Percentiles rank a stretch among this genome's conserved stretches.
These are phyloP conservation scores for Ceratocystis ficicola DNA, from an alignment of 2,329 filamentous ascomycete genomes.

Conservation along the genomic window DNA sequence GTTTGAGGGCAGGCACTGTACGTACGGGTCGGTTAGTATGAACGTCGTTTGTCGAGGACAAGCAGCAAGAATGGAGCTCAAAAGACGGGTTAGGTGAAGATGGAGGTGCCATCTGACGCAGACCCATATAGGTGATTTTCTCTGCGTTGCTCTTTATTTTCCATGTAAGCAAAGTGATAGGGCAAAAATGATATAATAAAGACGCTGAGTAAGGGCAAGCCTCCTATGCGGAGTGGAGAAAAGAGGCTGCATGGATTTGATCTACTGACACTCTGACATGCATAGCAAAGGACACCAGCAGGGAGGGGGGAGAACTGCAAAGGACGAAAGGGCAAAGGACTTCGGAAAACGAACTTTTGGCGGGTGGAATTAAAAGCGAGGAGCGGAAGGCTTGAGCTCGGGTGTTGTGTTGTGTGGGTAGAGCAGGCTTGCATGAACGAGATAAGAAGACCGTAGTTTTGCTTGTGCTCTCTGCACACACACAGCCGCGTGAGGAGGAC, in stretches of 20 bases:
- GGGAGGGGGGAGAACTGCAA: background rate
- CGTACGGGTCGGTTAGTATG: background rate
- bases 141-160: background rate
- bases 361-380: too few relatives aligned
- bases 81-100: background rate
- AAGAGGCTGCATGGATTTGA: constrained; percentile 3
- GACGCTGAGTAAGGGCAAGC: background rate
- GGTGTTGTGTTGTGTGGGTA: background rate
- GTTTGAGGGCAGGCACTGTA: background rate
- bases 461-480: background rate
- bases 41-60: background rate
- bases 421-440: constrained; percentile 5
- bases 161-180: too few relatives aligned
- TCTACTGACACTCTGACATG: constrained; percentile 11
- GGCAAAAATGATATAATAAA: background rate
- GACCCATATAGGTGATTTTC: background rate
- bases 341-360: too few relatives aligned
- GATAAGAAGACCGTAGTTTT: background rate
- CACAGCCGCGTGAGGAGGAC: background rate
- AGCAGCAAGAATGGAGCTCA: background rate
- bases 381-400: background rate
- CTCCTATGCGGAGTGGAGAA: background rate
- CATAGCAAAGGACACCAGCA: background rate
- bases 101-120: background rate
- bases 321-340: background rate